Evolutionary conservation across 352 stramenopile genomes (phyloP).

Genomic region (Albugo candida): DNA sequence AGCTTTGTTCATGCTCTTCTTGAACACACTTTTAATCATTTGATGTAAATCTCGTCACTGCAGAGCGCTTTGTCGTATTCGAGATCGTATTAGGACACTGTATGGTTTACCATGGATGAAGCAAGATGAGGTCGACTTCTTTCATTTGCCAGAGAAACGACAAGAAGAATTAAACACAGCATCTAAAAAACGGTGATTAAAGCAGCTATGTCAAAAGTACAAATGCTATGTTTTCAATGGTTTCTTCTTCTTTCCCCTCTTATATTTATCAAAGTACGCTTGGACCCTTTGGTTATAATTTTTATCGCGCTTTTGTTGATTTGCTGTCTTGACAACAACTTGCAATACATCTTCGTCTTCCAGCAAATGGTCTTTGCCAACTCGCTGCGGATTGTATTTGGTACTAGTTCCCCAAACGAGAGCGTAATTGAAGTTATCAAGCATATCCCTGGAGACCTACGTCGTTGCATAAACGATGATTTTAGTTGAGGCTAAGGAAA

Average conservation of each 20-base stretch:
- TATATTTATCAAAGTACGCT: constrained; percentile 92
- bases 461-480: neutral
- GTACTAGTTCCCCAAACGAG: constrained; percentile 95
- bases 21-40: neutral
- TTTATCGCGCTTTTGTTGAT: constrained; percentile 95
- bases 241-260: constrained; percentile 79
- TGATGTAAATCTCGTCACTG: neutral
- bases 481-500: neutral
- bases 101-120: constrained; percentile 26
- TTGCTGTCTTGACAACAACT: constrained; percentile 96
- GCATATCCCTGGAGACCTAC: constrained; percentile 82
- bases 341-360: constrained; percentile 97
- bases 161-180: neutral
- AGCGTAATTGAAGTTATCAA: constrained; percentile 95
- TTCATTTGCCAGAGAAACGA: constrained; percentile 11
- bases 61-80: constrained; percentile 41
- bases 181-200: neutral
- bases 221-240: neutral
- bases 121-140: constrained; percentile 23
- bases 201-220: constrained; percentile 6
- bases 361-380: constrained; percentile 88
- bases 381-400: constrained; percentile 95
- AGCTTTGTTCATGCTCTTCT: neutral
- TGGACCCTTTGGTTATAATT: constrained; percentile 93
- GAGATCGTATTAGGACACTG: constrained; percentile 29